Percentiles rank a stretch among this genome's conserved stretches.
phyloP scores from a whole-genome alignment of 2,329 filamentous ascomycete species.

The Aureobasidium sp. region DNA sequence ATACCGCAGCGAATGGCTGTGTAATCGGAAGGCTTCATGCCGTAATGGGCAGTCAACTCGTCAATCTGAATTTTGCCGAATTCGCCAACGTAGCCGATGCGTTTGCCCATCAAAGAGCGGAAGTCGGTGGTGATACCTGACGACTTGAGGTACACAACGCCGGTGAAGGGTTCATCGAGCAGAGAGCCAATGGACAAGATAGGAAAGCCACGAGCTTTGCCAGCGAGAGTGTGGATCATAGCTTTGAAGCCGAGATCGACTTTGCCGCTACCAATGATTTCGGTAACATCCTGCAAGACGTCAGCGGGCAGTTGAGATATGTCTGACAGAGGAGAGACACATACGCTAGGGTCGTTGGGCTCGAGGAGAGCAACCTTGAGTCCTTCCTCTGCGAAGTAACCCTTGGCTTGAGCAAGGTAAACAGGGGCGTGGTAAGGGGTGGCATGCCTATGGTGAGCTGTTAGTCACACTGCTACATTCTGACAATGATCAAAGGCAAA shows the following conservation, averaged over 20 bases:
- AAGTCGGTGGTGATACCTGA: constrained; percentile 71
- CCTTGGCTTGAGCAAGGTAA: constrained; percentile 69
- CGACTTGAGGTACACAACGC: constrained; percentile 67
- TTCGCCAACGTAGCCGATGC: constrained; percentile 72
- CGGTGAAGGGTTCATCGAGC: constrained; percentile 73
- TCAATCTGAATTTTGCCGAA: constrained; percentile 81
- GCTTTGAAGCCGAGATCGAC: constrained; percentile 76
- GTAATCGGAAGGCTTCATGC: constrained; percentile 66
- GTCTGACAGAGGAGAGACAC: constrained; percentile 18
- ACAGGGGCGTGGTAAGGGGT: constrained; percentile 74
- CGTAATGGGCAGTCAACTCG: constrained; percentile 70
- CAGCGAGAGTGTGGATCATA: constrained; percentile 76
- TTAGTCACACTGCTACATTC: constrained; percentile 11
- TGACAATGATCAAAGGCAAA: not conserved
- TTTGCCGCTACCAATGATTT: constrained; percentile 70
- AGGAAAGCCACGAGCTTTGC: constrained; percentile 68
- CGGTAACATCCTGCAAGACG: constrained; percentile 60
- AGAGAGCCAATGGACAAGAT: constrained; percentile 66
- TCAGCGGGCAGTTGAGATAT: not conserved
- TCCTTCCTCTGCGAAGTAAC: constrained; percentile 67
- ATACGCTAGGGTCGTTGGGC: constrained; percentile 67
- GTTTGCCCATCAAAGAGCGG: constrained; percentile 65
- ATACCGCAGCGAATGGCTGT: constrained; percentile 72
- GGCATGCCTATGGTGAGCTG: constrained; percentile 55
- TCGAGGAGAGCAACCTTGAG: constrained; percentile 72